phyloP scores from a whole-genome alignment of 805 yeast genomes.

The Wickerhamiella allomyrinae region DNA sequence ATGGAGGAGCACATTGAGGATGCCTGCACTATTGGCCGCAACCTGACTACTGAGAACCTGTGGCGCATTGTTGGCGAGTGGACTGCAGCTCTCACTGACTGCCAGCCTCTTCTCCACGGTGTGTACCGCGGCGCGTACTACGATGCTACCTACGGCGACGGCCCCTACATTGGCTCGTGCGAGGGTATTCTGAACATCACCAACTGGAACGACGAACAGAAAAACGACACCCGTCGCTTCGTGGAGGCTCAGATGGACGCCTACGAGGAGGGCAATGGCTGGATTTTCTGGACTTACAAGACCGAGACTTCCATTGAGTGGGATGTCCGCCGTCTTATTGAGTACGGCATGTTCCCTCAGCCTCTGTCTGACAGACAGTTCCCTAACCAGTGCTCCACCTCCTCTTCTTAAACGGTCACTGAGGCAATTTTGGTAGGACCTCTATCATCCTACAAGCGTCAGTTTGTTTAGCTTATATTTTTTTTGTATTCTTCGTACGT shows the following conservation, averaged over 20 bases:
- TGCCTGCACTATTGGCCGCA: conserved; percentile 39
- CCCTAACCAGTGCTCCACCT: conserved; percentile 67
- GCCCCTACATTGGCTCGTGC: conserved; percentile 47
- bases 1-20: conserved; percentile 47
- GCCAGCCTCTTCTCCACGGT: conserved; percentile 81
- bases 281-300: conserved; percentile 93
- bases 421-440: too few species aligned
- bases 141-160: conserved; percentile 44
- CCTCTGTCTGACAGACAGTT: conserved; percentile 57
- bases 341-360: conserved; percentile 58
- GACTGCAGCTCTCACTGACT: conserved; percentile 85
- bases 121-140: conserved; percentile 71
- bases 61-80: conserved; percentile 81
- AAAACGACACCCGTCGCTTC: conserved; percentile 45
- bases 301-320: conserved; percentile 74
- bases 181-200: conserved; percentile 31
- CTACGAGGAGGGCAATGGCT: conserved; percentile 54
- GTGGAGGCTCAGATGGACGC: conserved; percentile 90
- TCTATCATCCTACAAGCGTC: too few species aligned
- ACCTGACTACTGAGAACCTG: conserved; percentile 36
- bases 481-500: too few species aligned
- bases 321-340: conserved; percentile 56
- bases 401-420: too few species aligned
- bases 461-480: too few species aligned
- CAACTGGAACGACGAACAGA: conserved; percentile 45